Evolutionary conservation across 2,329 filamentous ascomycete genomes (phyloP).

Genomic region (Penicillium thymicola): DNA sequence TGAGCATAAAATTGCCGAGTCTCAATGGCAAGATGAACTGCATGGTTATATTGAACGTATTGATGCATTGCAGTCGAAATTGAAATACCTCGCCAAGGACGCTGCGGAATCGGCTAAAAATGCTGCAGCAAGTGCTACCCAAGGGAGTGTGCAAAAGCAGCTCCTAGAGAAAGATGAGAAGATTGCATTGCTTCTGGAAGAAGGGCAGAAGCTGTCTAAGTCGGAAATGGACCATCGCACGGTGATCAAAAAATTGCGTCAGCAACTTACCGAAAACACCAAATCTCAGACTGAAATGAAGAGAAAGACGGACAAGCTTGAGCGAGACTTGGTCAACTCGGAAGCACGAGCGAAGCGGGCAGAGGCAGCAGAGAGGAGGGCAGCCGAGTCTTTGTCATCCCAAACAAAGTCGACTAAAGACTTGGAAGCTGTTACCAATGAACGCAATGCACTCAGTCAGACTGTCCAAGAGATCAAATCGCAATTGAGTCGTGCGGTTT

Average conservation of each 20-base stretch:
- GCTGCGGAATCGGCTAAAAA: slow-evolving; percentile 72
- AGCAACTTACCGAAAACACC: slow-evolving; percentile 51
- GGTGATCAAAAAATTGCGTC: slow-evolving; percentile 74
- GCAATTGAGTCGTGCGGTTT: slow-evolving; percentile 65
- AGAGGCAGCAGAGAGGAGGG: slow-evolving; percentile 57
- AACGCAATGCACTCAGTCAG: slow-evolving; percentile 61
- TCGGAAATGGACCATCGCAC: slow-evolving; percentile 80
- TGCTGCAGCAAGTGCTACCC: slow-evolving; percentile 58
- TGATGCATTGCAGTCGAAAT: slow-evolving; percentile 85
- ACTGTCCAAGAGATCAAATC: slow-evolving; percentile 66
- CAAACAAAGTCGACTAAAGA: slow-evolving; percentile 55
- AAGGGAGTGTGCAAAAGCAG: slow-evolving; percentile 70
- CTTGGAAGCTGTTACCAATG: slow-evolving; percentile 59
- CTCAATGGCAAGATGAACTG: slow-evolving; percentile 74
- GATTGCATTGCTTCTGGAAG: slow-evolving; percentile 84
- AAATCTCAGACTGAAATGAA: slow-evolving; percentile 50
- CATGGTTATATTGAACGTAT: slow-evolving; percentile 83
- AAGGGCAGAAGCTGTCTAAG: slow-evolving; percentile 83
- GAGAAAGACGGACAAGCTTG: slow-evolving; percentile 58
- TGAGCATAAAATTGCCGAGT: slow-evolving; percentile 51
- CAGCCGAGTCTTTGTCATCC: slow-evolving; percentile 54
- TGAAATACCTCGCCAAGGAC: slow-evolving; percentile 81
- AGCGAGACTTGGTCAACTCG: slow-evolving; percentile 50
- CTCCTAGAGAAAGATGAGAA: slow-evolving; percentile 86
- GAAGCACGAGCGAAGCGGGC: slow-evolving; percentile 59